Conservation (phyloP, 768 basidiomycete species). For the Austroboletus eburneus region DNA sequence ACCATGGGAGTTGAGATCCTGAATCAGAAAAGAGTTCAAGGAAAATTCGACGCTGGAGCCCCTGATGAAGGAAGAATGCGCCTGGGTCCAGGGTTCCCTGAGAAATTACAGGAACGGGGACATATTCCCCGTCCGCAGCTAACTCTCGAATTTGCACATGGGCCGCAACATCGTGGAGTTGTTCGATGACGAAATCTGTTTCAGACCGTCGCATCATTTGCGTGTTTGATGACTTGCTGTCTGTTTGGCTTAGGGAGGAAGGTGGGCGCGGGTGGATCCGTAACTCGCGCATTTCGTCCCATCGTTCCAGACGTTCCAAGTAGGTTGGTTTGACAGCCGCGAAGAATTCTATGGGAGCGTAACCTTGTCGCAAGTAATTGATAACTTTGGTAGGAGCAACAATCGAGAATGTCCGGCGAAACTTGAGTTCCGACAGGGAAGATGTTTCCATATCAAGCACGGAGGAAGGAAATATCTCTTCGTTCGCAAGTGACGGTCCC, state of each 20-base stretch:
- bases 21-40: conserved; percentile 83
- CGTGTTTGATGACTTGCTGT: conserved; percentile 39
- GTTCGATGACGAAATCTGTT: conserved; percentile 83
- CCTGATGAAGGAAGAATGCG: conserved; percentile 87
- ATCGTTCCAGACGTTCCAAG: conserved; percentile 82
- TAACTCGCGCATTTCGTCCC: conserved; percentile 91
- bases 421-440: conserved; percentile 74
- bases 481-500: conserved; percentile 61
- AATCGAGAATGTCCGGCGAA: conserved; percentile 79
- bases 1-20: conserved; percentile 87
- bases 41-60: conserved; percentile 79
- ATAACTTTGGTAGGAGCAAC: conserved; percentile 71
- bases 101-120: conserved; percentile 77
- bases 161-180: conserved; percentile 87
- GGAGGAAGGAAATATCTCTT: conserved; percentile 79
- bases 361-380: conserved; percentile 66
- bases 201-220: conserved; percentile 91
- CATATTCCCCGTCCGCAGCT: conserved; percentile 77
- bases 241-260: conserved; percentile 26
- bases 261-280: conserved; percentile 41
- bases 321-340: conserved; percentile 79
- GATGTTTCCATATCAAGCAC: conserved; percentile 69
- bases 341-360: conserved; percentile 89
- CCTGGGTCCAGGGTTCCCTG: conserved; percentile 75
- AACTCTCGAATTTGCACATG: conserved; percentile 87